phyloP scores from a whole-genome alignment of 805 yeast species.

The Blastobotrys mokoenaii region DNA sequence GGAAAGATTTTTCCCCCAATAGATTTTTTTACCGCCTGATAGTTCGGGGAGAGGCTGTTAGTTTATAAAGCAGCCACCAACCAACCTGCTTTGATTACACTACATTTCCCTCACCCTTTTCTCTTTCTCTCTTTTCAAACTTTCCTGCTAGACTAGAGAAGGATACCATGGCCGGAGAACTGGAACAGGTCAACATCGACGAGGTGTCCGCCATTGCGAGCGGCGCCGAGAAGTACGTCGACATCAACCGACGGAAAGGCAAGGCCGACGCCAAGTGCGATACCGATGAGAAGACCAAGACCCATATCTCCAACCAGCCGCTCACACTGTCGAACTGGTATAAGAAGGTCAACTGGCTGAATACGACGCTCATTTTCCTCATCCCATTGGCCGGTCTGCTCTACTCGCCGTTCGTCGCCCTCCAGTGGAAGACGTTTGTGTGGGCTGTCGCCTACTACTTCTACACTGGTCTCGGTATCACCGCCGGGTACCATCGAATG shows the following conservation, averaged over 20 bases:
- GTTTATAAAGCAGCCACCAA: no score
- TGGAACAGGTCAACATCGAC: slow-evolving; percentile 24
- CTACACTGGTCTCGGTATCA: slow-evolving; percentile 60
- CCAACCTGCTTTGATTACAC: no score
- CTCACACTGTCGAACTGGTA: slow-evolving; percentile 69
- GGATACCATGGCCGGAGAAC: not conserved
- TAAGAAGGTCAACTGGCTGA: slow-evolving; percentile 69
- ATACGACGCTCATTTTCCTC: slow-evolving; percentile 45
- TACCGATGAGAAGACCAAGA: slow-evolving; percentile 14
- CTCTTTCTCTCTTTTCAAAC: not conserved
- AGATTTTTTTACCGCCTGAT: no score
- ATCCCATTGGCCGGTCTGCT: slow-evolving; percentile 46
- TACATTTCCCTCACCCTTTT: no score
- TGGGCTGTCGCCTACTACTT: slow-evolving; percentile 50
- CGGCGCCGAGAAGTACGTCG: slow-evolving; percentile 21
- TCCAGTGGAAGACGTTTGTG: slow-evolving; percentile 42
- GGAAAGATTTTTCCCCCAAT: no score
- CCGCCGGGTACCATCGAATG: slow-evolving; percentile 77
- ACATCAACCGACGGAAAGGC: slow-evolving; percentile 22
- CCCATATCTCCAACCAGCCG: slow-evolving; percentile 63
- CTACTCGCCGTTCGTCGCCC: slow-evolving; percentile 36
- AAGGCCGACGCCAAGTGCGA: slow-evolving; percentile 1
- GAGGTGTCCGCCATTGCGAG: slow-evolving; percentile 30
- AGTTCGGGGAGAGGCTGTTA: no score
- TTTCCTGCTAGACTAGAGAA: not conserved